phyloP scores from a whole-genome alignment of 2,329 filamentous ascomycete genomes.

The Decorospora gaudefroyi region DNA sequence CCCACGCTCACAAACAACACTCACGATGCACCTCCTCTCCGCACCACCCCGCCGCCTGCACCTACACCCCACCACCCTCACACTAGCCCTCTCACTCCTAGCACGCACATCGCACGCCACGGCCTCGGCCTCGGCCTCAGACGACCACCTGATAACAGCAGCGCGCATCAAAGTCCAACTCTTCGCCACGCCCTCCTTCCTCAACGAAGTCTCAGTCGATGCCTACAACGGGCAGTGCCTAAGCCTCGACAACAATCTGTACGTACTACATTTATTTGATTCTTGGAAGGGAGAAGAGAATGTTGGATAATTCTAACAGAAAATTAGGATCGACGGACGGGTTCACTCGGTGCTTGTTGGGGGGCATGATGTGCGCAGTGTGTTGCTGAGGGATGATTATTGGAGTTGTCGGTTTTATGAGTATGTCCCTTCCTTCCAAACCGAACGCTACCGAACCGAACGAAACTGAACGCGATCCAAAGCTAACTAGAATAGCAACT shows the following conservation, averaged over 20 bases:
- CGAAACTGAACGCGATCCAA: not conserved
- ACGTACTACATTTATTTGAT: slow-evolving; percentile 3
- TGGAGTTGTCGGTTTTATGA: slow-evolving; percentile 46
- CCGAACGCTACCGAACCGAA: too few relatives aligned
- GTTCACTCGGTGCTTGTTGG: slow-evolving; percentile 41
- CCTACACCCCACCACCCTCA: too few relatives aligned
- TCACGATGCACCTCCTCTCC: too few relatives aligned
- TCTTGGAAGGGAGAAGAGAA: not conserved
- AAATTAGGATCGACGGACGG: slow-evolving; percentile 40
- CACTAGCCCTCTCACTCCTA: too few relatives aligned
- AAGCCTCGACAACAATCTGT: slow-evolving; percentile 44
- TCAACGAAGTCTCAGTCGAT: slow-evolving; percentile 40
- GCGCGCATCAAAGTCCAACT: slow-evolving; percentile 43
- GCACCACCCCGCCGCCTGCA: too few relatives aligned
- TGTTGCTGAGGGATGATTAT: slow-evolving; percentile 33
- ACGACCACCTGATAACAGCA: too few relatives aligned
- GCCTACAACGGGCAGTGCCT: slow-evolving; percentile 37
- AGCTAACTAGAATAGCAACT: slow-evolving; percentile 30
- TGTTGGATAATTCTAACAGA: slow-evolving; percentile 7
- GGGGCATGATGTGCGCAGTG: slow-evolving; percentile 33
- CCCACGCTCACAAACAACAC: too few relatives aligned
- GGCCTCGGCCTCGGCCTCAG: too few relatives aligned
- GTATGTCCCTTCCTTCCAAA: too few relatives aligned
- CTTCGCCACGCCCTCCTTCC: slow-evolving; percentile 41
- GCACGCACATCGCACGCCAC: too few relatives aligned